Evolutionary conservation across 2,329 filamentous ascomycete species (phyloP).

Genomic region (Penicillium hesseltinei): DNA sequence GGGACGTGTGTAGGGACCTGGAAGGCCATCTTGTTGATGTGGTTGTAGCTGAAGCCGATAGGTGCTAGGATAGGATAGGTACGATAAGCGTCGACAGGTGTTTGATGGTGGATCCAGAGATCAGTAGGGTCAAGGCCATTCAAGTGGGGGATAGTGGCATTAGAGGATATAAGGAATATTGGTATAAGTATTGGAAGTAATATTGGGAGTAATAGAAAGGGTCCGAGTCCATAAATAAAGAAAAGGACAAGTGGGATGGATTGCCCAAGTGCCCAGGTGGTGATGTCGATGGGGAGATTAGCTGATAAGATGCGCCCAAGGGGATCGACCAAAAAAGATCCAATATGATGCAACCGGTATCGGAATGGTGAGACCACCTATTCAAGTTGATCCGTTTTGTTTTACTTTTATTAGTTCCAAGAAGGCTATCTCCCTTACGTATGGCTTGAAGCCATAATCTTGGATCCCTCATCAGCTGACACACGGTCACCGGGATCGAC

Average conservation of each 20-base stretch:
- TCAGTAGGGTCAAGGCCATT: not conserved
- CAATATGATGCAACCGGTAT: constrained; percentile 21
- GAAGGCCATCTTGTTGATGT: constrained; percentile 35
- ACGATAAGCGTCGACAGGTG: not conserved
- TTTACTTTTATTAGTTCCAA: not conserved
- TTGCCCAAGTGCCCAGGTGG: not conserved
- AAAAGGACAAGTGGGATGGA: not conserved
- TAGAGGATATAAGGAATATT: not conserved
- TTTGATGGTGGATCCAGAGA: not conserved
- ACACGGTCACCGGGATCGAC: constrained; percentile 39
- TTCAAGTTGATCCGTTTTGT: not conserved
- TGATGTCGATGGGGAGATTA: constrained; percentile 5
- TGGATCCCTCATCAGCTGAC: constrained; percentile 6
- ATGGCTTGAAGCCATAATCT: not conserved
- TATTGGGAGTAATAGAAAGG: not conserved
- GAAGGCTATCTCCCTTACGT: not conserved
- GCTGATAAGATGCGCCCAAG: not conserved
- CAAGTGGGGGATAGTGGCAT: not conserved
- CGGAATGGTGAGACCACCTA: constrained; percentile 7
- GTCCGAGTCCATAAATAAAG: not conserved
- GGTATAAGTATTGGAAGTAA: not conserved
- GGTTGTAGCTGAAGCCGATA: constrained; percentile 3
- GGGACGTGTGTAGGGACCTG: constrained; percentile 38
- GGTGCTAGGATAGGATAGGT: constrained; percentile 7
- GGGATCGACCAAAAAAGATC: constrained; percentile 9